Percentiles rank a stretch among this genome's conserved stretches.
These are phyloP conservation scores for Paraconiothyrium sp. DNA, from an alignment of 2,329 filamentous ascomycete genomes.

Conservation along the genomic window DNA sequence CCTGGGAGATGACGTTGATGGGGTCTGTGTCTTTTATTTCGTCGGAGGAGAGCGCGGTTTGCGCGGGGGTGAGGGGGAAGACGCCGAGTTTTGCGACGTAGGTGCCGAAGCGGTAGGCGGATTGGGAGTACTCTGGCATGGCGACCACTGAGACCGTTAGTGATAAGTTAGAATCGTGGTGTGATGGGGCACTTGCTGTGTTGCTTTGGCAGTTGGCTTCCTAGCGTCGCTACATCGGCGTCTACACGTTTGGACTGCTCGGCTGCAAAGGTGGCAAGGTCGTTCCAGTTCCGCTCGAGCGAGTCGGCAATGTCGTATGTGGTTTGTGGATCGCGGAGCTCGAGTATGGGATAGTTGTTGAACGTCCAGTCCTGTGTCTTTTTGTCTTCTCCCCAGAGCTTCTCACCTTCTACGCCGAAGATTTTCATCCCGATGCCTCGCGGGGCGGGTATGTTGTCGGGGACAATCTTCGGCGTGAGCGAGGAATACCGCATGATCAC, in stretches of 20 bases:
- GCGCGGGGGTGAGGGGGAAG: slow-evolving; percentile 53
- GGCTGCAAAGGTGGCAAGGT: slow-evolving; percentile 36
- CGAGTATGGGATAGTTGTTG: slow-evolving; percentile 59
- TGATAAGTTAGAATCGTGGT: not conserved
- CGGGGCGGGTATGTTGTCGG: slow-evolving; percentile 51
- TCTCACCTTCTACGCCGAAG: slow-evolving; percentile 57
- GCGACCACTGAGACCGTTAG: slow-evolving; percentile 30
- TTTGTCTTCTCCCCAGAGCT: slow-evolving; percentile 38
- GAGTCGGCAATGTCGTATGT: slow-evolving; percentile 54
- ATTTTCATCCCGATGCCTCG: slow-evolving; percentile 61
- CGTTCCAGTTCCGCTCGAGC: slow-evolving; percentile 38
- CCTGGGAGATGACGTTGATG: slow-evolving; percentile 38
- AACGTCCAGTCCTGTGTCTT: slow-evolving; percentile 59
- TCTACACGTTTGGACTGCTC: slow-evolving; percentile 56
- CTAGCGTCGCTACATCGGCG: slow-evolving; percentile 37
- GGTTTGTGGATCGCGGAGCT: slow-evolving; percentile 58
- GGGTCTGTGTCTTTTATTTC: slow-evolving; percentile 38
- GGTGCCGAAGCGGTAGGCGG: slow-evolving; percentile 59
- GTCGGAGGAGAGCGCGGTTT: slow-evolving; percentile 53
- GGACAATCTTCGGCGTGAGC: slow-evolving; percentile 37
- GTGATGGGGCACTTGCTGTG: slow-evolving; percentile 26
- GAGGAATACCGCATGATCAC: slow-evolving; percentile 42
- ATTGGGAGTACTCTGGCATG: slow-evolving; percentile 57
- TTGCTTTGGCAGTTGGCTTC: slow-evolving; percentile 33
- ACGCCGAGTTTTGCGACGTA: slow-evolving; percentile 60